These are phyloP conservation scores for Colletotrichum cereale DNA, from an alignment of 2,329 filamentous ascomycete genomes.

Conservation along the genomic window DNA sequence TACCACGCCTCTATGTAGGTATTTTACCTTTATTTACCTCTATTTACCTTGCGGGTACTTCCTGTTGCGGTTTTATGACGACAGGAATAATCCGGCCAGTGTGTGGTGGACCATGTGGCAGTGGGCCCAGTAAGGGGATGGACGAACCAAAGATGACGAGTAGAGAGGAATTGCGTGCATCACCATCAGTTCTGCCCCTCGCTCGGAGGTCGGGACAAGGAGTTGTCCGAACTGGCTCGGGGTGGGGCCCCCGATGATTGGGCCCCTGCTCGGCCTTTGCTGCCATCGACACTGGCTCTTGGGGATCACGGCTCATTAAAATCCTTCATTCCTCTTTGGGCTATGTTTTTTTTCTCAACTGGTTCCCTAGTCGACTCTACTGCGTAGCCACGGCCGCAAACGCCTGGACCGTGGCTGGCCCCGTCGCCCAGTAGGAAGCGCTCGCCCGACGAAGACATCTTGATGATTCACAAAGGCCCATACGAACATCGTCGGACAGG, in stretches of 20 bases:
- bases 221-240: constrained; percentile 28
- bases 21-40: too few species aligned
- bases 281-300: constrained; percentile 25
- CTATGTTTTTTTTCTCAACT: background rate
- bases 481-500: background rate
- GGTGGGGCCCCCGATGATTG: constrained; percentile 19
- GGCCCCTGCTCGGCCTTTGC: background rate
- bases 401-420: too few species aligned
- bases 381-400: constrained; percentile 13
- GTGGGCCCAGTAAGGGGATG: background rate
- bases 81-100: background rate
- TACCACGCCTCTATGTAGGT: background rate
- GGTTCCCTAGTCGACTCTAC: background rate
- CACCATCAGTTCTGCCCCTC: background rate
- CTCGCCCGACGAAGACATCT: constrained; percentile 1
- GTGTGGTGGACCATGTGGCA: background rate
- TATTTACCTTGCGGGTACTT: background rate
- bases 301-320: background rate
- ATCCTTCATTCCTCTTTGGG: constrained; percentile 12
- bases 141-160: background rate
- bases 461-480: constrained; percentile 6
- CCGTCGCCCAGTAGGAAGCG: too few species aligned
- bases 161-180: background rate
- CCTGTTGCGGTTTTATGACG: background rate
- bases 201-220: constrained; percentile 33